Percentiles rank a stretch among this genome's conserved stretches.
phyloP scores from a whole-genome alignment of 140 eudicot species.

The Bidens hawaiensis region DNA sequence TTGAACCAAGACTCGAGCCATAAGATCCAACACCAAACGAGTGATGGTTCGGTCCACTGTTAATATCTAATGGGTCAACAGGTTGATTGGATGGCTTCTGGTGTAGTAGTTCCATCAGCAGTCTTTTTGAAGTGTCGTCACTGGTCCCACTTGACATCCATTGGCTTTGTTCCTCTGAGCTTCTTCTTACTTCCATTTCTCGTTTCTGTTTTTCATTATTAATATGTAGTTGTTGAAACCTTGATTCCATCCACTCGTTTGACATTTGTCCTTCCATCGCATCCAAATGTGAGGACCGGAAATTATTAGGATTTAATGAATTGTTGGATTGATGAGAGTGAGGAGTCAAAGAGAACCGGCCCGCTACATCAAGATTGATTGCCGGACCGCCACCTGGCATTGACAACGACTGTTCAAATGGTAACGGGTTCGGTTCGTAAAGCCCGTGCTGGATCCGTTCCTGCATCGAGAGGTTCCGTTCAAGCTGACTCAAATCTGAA shows the following conservation, averaged over 20 bases:
- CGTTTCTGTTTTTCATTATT: constrained; percentile 68
- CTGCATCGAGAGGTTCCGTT: constrained; percentile 59
- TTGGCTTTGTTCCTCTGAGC: constrained; percentile 58
- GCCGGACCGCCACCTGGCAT: constrained; percentile 44
- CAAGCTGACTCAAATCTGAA: constrained; percentile 56
- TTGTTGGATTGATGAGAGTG: constrained; percentile 52
- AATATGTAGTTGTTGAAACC: constrained; percentile 59
- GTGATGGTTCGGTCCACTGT: constrained; percentile 29
- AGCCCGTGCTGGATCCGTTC: constrained; percentile 68
- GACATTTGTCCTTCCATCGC: constrained; percentile 52
- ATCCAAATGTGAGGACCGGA: constrained; percentile 50
- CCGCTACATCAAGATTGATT: constrained; percentile 27
- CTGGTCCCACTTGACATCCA: constrained; percentile 86
- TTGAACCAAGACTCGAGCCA: constrained; percentile 38
- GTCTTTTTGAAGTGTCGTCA: constrained; percentile 78
- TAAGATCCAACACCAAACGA: constrained; percentile 36
- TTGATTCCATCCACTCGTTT: constrained; percentile 78
- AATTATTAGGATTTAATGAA: constrained; percentile 39
- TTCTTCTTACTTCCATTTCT: constrained; percentile 43
- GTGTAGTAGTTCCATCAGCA: constrained; percentile 88
- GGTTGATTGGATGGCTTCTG: constrained; percentile 57
- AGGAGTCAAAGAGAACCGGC: constrained; percentile 46
- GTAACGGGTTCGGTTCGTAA: constrained; percentile 51
- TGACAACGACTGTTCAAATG: constrained; percentile 59
- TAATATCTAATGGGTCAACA: constrained; percentile 36